Percentiles rank a stretch among this genome's conserved stretches.
phyloP scores from a whole-genome alignment of 2,329 filamentous ascomycete genomes.

The Lachnellula arida region DNA sequence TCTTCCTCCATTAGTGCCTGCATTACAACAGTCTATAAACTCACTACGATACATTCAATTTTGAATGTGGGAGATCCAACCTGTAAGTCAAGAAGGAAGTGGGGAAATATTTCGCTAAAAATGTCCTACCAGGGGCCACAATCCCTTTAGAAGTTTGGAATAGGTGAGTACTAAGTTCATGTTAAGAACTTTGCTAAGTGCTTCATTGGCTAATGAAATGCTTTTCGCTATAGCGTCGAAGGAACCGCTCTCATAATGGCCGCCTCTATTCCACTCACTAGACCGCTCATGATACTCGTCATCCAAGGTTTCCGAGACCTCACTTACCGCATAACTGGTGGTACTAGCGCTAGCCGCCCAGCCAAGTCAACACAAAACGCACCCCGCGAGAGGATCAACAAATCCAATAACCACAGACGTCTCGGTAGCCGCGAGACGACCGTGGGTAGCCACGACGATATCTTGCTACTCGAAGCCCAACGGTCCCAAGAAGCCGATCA shows the following conservation, averaged over 20 bases:
- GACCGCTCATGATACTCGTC: not conserved
- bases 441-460: no score
- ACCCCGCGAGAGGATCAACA: no score
- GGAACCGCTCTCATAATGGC: constrained; percentile 3
- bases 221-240: constrained; percentile 1
- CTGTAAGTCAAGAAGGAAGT: not conserved
- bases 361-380: no score
- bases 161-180: no score
- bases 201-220: no score
- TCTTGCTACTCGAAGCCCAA: no score
- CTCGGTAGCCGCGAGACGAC: no score
- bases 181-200: no score
- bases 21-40: constrained; percentile 1
- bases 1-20: not conserved
- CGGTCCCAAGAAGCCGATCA: no score
- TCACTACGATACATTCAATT: not conserved
- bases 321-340: not conserved
- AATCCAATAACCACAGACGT: no score
- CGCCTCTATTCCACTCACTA: constrained; percentile 1
- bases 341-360: not conserved
- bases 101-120: no score
- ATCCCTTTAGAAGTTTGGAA: constrained; percentile 4
- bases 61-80: not conserved
- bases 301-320: not conserved
- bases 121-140: not conserved